These are phyloP conservation scores for Ambrosia trifida DNA, from an alignment of 129 eudicot species.

Conservation along the genomic window DNA sequence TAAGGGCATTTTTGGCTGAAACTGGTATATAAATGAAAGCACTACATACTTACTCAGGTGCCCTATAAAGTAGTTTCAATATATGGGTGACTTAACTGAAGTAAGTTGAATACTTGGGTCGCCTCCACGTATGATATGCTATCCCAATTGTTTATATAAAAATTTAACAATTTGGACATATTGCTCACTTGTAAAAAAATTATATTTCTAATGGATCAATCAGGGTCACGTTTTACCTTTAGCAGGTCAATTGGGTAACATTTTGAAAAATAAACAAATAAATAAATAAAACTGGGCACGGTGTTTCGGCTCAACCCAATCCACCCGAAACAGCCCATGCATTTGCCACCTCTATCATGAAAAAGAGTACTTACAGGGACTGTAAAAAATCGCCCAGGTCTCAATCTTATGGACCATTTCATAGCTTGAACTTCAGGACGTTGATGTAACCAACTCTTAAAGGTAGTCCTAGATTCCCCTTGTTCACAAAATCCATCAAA, in stretches of 20 bases:
- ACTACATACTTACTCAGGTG: background rate
- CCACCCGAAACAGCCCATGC: background rate
- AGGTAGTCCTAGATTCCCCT: slow-evolving; percentile 64
- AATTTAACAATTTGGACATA: background rate
- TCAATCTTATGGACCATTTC: slow-evolving; percentile 95
- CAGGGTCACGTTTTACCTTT: background rate
- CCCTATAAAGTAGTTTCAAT: background rate
- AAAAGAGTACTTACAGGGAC: slow-evolving; percentile 64
- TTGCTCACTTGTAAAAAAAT: background rate
- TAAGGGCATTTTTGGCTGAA: background rate
- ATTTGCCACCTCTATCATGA: slow-evolving; percentile 11
- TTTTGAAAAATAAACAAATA: too few species aligned
- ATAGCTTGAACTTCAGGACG: slow-evolving; percentile 96
- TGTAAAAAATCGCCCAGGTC: slow-evolving; percentile 94
- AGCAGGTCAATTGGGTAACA: background rate
- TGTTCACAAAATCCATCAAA: slow-evolving; percentile 87
- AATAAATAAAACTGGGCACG: too few species aligned
- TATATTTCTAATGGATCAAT: background rate
- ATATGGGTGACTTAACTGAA: background rate
- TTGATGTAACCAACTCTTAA: slow-evolving; percentile 85
- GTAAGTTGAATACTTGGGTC: background rate
- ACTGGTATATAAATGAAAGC: background rate
- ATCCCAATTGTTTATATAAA: background rate
- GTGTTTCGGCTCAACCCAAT: background rate
- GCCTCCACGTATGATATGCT: background rate